Conservation (phyloP, 768 basidiomycete species). For the Rhodotorula kratochvilovae region DNA sequence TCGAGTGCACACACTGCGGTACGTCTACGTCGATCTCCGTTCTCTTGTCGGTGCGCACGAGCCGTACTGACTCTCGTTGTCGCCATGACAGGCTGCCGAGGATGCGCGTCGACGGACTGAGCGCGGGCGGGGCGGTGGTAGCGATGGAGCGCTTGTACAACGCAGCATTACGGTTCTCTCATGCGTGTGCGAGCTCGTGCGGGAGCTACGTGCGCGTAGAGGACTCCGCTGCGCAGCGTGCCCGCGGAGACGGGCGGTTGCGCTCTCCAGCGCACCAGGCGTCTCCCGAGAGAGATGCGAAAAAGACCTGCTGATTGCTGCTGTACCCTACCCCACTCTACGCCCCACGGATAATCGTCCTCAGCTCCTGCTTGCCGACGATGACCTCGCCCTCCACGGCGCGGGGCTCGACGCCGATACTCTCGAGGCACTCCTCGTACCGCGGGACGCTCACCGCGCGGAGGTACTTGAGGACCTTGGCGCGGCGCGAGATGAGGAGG, state of each 20-base stretch:
- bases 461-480: conserved; percentile 75
- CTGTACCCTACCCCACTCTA: neutral
- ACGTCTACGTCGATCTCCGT: conserved; percentile 51
- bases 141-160: neutral
- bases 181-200: too few species aligned
- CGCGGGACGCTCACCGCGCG: conserved; percentile 61
- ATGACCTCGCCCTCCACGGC: conserved; percentile 87
- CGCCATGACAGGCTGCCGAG: conserved; percentile 65
- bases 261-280: too few species aligned
- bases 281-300: neutral
- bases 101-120: conserved; percentile 64
- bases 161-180: neutral
- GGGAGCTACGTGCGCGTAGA: too few species aligned
- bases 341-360: conserved; percentile 28
- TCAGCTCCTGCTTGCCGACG: conserved; percentile 48
- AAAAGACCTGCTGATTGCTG: neutral
- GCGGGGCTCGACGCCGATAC: conserved; percentile 69
- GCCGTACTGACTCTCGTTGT: neutral
- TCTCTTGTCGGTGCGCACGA: neutral
- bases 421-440: conserved; percentile 67
- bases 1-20: conserved; percentile 98
- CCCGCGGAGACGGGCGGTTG: too few species aligned
- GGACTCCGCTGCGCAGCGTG: too few species aligned
- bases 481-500: conserved; percentile 72
- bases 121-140: too few species aligned